A percentile compares a stretch with the other conserved stretches of the same genome.
These are phyloP conservation scores for Periconia sp. DNA, from an alignment of 2,329 filamentous ascomycete genomes.

Conservation along the genomic window DNA sequence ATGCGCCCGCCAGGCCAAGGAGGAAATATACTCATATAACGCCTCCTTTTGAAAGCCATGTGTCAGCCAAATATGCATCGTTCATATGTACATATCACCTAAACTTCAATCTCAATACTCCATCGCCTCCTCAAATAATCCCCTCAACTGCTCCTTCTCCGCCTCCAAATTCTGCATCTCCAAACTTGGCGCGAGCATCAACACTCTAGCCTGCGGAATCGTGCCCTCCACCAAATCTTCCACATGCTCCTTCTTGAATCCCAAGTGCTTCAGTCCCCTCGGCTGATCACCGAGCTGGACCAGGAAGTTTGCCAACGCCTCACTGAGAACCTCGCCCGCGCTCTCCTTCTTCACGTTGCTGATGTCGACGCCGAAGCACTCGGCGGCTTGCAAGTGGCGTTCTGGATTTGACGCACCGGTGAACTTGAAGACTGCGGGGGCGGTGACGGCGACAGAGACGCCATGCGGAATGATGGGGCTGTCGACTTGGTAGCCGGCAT, in stretches of 20 bases:
- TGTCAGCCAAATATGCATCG: background rate
- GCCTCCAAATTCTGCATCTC: slow-evolving; percentile 53
- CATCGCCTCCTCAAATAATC: slow-evolving; percentile 57
- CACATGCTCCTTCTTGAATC: slow-evolving; percentile 77
- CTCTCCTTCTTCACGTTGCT: slow-evolving; percentile 86
- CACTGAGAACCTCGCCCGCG: slow-evolving; percentile 85
- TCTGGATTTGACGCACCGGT: slow-evolving; percentile 91
- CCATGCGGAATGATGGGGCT: slow-evolving; percentile 90
- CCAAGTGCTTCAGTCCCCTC: slow-evolving; percentile 79
- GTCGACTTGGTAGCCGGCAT: slow-evolving; percentile 81
- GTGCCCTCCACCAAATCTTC: slow-evolving; percentile 91
- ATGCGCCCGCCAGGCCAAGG: too few species aligned
- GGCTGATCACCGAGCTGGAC: slow-evolving; percentile 89
- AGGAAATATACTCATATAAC: too few species aligned
- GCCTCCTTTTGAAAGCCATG: too few species aligned
- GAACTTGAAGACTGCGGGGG: slow-evolving; percentile 92
- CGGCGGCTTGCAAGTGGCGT: slow-evolving; percentile 85
- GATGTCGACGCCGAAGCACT: slow-evolving; percentile 89
- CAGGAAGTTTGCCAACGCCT: slow-evolving; percentile 83
- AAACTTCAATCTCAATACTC: slow-evolving; percentile 30
- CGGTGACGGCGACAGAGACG: slow-evolving; percentile 91
- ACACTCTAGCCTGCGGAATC: slow-evolving; percentile 85
- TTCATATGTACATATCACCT: background rate
- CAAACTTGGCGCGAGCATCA: slow-evolving; percentile 88
- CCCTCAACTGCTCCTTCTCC: slow-evolving; percentile 56